These are phyloP conservation scores for Aspergillus cejpii DNA, from an alignment of 2,329 filamentous ascomycete species.

Conservation along the genomic window DNA sequence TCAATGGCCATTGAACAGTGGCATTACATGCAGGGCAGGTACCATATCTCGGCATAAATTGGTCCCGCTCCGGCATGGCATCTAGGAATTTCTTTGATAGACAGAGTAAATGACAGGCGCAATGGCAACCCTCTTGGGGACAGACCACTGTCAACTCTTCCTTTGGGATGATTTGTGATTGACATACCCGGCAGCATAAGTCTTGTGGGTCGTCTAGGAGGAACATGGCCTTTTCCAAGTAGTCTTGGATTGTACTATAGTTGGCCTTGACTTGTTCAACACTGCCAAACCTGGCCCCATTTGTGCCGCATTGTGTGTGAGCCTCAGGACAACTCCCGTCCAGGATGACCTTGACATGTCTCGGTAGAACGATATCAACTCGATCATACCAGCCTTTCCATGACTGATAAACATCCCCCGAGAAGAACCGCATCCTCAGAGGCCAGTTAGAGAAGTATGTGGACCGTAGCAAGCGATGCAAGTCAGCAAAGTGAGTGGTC, in stretches of 20 bases:
- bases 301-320: conserved; percentile 6
- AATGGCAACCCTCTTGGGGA: conserved; percentile 43
- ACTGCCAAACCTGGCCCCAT: conserved; percentile 29
- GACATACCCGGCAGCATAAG: conserved; percentile 48
- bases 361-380: conserved; percentile 44
- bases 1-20: conserved; percentile 61
- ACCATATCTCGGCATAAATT: conserved; percentile 61
- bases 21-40: conserved; percentile 63
- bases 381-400: conserved; percentile 59
- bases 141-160: conserved; percentile 48
- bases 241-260: conserved; percentile 46
- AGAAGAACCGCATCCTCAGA: conserved; percentile 71
- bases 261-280: conserved; percentile 47
- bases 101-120: conserved; percentile 51
- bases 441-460: conserved; percentile 80
- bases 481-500: conserved; percentile 64
- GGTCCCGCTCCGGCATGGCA: conserved; percentile 30
- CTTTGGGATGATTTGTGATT: conserved; percentile 29
- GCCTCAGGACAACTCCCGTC: conserved; percentile 38
- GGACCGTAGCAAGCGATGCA: conserved; percentile 73
- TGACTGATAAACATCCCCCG: conserved; percentile 57
- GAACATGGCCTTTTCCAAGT: conserved; percentile 48
- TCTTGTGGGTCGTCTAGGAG: conserved; percentile 36
- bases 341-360: conserved; percentile 49
- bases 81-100: conserved; percentile 48